phyloP scores from a whole-genome alignment of 345 rosid genomes.

The Stellera chamaejasme region DNA sequence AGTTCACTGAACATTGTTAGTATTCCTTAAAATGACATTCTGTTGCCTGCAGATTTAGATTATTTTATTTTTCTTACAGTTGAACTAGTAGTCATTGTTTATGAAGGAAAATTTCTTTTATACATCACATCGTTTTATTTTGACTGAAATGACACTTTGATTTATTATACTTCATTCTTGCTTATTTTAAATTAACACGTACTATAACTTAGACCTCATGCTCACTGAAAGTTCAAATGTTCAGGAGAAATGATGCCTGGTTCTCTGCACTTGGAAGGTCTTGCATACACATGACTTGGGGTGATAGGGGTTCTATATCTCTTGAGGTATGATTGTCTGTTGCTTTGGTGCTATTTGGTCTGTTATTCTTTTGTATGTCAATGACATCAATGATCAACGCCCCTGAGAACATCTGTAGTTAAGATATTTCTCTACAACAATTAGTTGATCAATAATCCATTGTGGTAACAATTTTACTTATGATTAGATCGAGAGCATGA shows the following conservation, averaged over 20 bases:
- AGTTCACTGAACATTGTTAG: neutral
- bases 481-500: no score
- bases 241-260: slow-evolving; percentile 96
- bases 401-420: no score
- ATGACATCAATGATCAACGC: no score
- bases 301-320: slow-evolving; percentile 84
- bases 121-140: neutral
- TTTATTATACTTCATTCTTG: neutral
- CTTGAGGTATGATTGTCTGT: slow-evolving; percentile 51
- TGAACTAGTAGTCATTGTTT: neutral
- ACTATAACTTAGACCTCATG: slow-evolving; percentile 1
- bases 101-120: neutral
- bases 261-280: slow-evolving; percentile 79
- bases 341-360: neutral
- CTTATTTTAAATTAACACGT: neutral
- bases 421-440: no score
- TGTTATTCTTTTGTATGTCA: no score
- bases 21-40: neutral
- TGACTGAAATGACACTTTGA: neutral
- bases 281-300: slow-evolving; percentile 95
- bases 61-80: neutral
- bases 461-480: no score
- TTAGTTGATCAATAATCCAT: no score
- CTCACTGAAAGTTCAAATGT: slow-evolving; percentile 10
- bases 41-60: neutral